A percentile compares a stretch with the other conserved stretches of the same genome.
phyloP scores from a whole-genome alignment of 2,329 filamentous ascomycete species.

The Colletotrichum shisoi region DNA sequence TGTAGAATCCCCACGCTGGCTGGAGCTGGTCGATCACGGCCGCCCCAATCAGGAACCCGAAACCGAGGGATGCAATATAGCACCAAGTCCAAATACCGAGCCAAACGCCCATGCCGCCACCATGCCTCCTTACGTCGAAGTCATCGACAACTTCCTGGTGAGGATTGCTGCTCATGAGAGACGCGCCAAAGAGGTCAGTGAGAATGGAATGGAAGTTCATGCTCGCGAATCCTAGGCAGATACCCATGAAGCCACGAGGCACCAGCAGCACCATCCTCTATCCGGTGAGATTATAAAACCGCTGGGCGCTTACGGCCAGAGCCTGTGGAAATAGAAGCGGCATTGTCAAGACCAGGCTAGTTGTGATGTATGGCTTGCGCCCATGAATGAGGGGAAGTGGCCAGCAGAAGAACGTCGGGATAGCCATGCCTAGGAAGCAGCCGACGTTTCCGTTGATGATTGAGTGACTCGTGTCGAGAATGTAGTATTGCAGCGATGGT shows the following conservation, averaged over 20 bases:
- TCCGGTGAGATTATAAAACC: constrained; percentile 62
- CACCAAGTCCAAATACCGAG: constrained; percentile 81
- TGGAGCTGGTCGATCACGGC: constrained; percentile 69
- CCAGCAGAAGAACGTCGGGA: constrained; percentile 76
- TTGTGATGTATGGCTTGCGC: constrained; percentile 77
- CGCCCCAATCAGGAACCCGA: constrained; percentile 77
- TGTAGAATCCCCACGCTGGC: constrained; percentile 79
- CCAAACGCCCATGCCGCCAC: constrained; percentile 82
- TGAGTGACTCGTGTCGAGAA: constrained; percentile 72
- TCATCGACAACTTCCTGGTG: constrained; percentile 75
- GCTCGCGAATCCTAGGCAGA: constrained; percentile 75
- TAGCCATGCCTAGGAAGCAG: constrained; percentile 73
- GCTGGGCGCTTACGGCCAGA: constrained; percentile 65
- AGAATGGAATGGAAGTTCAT: constrained; percentile 78
- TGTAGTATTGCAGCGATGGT: constrained; percentile 79
- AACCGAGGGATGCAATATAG: constrained; percentile 73
- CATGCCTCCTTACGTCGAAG: constrained; percentile 75
- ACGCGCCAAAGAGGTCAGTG: constrained; percentile 78
- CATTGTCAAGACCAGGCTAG: constrained; percentile 72
- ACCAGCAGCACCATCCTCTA: constrained; percentile 70
- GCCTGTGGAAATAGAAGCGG: constrained; percentile 80
- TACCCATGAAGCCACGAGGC: constrained; percentile 71
- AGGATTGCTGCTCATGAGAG: constrained; percentile 74
- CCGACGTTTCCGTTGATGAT: constrained; percentile 77
- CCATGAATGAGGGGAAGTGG: constrained; percentile 78